Base-by-base conservation (phyloP, 1,139 yeast species). In the Scheffersomyces quercinus region DNA sequence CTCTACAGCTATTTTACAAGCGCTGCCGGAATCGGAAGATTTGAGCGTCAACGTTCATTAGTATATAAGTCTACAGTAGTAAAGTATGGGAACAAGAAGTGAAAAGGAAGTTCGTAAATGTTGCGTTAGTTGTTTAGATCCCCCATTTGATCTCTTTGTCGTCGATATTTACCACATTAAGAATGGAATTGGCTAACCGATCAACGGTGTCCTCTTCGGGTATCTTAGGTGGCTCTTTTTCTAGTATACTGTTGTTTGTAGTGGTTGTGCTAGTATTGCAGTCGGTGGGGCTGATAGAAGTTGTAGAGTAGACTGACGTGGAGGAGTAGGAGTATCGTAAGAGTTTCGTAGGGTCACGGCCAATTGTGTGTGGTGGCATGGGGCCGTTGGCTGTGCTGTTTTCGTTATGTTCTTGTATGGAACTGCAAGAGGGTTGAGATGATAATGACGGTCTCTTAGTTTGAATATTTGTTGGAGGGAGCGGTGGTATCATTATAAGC, bases 81-180 rank as follows among this genome's bases (percentile, higher is more conserved):
- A 20, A 20, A 20, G 26, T 20, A 20, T 20, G 9, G 26, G 26
- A 20, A 8, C 26, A 20, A 20, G 26, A 20, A 20, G 26, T 20
- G 26, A 20, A 20, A 20, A 20, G 26, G 26, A 20, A 20, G 26
- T 20, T 20, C 26, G 26, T 20, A 20, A 20, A 6, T 20, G 26
- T 20, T 20, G 26, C 26, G 26, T n/a, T 31, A 12, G n/a, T 31
- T 15, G 10, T 5, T 39, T 42, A 56, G 42, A 58, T 53, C 13
- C 46, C 53, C 63, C 63, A 58, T 24, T 56, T 56, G 9, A 56
- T 46, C 9, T 50, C 51, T 33, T 42, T 43, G 14, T 46, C 46
- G 28, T 50, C 46, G 28, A 47, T 46, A 11, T 42, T 44, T 7
- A 56, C 58, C 38, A 55, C 60, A 20, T 43, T 46, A 11, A 58